These are phyloP conservation scores for Ceratobasidium sp. DNA, from an alignment of 1,284 basidiomycete species.

Conservation along the genomic window DNA sequence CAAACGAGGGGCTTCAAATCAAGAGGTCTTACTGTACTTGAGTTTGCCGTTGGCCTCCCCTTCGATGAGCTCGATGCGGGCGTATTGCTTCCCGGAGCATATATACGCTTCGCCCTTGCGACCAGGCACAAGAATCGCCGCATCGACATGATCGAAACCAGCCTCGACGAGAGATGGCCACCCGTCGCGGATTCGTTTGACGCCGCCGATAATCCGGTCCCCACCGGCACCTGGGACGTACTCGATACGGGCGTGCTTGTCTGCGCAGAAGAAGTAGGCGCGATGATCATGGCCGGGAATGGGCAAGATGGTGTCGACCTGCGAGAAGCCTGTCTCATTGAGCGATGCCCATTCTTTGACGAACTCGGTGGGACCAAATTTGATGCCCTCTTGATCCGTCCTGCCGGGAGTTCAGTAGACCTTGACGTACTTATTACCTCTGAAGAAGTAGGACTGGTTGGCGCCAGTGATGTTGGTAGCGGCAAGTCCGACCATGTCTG, in stretches of 20 bases:
- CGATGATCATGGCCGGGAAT: constrained; percentile 11
- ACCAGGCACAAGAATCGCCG: constrained; percentile 2
- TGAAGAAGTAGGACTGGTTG: constrained; percentile 28
- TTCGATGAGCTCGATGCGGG: constrained; percentile 13
- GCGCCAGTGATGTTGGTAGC: constrained; percentile 17
- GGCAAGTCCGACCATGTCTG: constrained; percentile 30
- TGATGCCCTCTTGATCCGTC: neutral
- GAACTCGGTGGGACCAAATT: constrained; percentile 21
- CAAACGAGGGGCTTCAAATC: too few species aligned
- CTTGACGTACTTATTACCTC: constrained; percentile 33
- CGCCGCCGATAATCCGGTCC: constrained; percentile 11
- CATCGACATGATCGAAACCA: constrained; percentile 13
- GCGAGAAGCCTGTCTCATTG: constrained; percentile 9
- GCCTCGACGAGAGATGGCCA: constrained; percentile 21
- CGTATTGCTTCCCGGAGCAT: constrained; percentile 13
- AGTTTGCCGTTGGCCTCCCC: constrained; percentile 5
- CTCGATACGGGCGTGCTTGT: constrained; percentile 18
- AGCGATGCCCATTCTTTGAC: constrained; percentile 16
- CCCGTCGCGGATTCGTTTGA: neutral
- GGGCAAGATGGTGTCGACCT: constrained; percentile 28
- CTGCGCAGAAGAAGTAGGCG: constrained; percentile 28
- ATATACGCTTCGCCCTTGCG: constrained; percentile 7
- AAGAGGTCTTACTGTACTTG: too few species aligned
- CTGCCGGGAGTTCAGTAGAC: constrained; percentile 11
- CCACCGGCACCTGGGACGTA: constrained; percentile 2